phyloP scores from a whole-genome alignment of 305 asterid genomes.

The Solanum hybrid region DNA sequence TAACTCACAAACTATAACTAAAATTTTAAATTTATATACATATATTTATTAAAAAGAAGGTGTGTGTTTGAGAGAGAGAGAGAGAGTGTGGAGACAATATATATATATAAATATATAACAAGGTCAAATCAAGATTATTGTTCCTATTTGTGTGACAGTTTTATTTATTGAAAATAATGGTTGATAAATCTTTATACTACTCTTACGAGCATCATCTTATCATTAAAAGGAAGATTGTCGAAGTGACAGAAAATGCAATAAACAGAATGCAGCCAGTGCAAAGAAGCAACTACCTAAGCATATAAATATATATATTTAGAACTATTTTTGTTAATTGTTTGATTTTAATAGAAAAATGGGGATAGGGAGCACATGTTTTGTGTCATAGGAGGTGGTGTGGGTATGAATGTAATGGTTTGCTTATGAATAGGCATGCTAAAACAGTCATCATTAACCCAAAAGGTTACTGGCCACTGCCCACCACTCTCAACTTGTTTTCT shows the following conservation, averaged over 20 bases:
- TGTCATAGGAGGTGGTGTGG: slow-evolving; percentile 12
- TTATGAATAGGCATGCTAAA: slow-evolving; percentile 27
- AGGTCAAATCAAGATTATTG: neutral
- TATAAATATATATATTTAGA: no score
- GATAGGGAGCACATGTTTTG: neutral
- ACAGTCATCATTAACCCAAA: slow-evolving; percentile 17
- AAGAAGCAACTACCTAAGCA: neutral
- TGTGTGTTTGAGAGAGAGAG: neutral
- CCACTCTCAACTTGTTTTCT: neutral
- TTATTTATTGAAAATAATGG: neutral
- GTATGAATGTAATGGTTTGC: slow-evolving; percentile 14
- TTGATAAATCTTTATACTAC: neutral
- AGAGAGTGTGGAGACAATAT: neutral
- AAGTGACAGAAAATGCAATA: neutral
- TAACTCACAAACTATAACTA: neutral
- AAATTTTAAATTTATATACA: neutral
- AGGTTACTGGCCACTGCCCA: slow-evolving; percentile 4
- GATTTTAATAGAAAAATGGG: neutral
- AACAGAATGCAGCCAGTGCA: neutral
- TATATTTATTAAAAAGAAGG: neutral
- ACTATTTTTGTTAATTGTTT: neutral
- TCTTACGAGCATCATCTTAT: neutral
- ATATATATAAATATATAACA: neutral
- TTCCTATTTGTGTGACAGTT: neutral
- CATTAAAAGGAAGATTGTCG: neutral